These are phyloP conservation scores for Phytophthora macrochlamydospora DNA, from an alignment of 352 stramenopile species.

Conservation along the genomic window DNA sequence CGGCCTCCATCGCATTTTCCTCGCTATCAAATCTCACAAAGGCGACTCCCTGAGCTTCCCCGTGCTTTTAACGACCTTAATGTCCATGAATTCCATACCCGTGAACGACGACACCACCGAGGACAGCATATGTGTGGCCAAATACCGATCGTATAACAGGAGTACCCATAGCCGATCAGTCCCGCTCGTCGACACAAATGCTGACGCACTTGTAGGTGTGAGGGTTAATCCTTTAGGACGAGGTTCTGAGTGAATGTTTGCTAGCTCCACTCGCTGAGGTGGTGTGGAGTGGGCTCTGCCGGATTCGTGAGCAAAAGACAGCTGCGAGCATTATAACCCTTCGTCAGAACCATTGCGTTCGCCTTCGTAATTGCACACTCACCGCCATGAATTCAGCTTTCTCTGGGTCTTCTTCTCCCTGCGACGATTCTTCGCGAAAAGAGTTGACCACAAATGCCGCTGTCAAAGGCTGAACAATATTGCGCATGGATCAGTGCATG, in stretches of 20 bases:
- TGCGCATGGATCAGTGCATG: too few relatives aligned
- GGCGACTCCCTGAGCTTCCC: conserved; percentile 68
- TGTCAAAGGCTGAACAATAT: conserved; percentile 42
- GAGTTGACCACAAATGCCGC: conserved; percentile 61
- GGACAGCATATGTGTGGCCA: conserved; percentile 71
- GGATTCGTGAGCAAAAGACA: conserved; percentile 55
- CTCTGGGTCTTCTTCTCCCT: conserved; percentile 38
- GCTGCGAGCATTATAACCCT: conserved; percentile 13
- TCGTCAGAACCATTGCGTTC: conserved; percentile 8
- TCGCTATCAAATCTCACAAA: conserved; percentile 82
- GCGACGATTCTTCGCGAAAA: conserved; percentile 47
- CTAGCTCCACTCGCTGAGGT: conserved; percentile 16
- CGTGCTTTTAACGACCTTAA: conserved; percentile 75
- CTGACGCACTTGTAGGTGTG: conserved; percentile 7
- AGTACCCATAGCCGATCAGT: conserved; percentile 68
- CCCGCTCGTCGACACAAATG: conserved; percentile 4
- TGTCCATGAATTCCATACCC: conserved; percentile 86
- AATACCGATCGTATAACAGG: conserved; percentile 65
- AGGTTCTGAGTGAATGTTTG: conserved; percentile 4
- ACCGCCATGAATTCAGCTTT: conserved; percentile 62
- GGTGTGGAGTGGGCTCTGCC: conserved; percentile 4
- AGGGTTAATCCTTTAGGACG: conserved; percentile 2
- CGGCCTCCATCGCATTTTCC: conserved; percentile 43
- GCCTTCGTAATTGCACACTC: background rate
- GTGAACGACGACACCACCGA: conserved; percentile 55